Evolutionary conservation across 2,329 filamentous ascomycete genomes (phyloP).

Genomic region (Phoma sp.): DNA sequence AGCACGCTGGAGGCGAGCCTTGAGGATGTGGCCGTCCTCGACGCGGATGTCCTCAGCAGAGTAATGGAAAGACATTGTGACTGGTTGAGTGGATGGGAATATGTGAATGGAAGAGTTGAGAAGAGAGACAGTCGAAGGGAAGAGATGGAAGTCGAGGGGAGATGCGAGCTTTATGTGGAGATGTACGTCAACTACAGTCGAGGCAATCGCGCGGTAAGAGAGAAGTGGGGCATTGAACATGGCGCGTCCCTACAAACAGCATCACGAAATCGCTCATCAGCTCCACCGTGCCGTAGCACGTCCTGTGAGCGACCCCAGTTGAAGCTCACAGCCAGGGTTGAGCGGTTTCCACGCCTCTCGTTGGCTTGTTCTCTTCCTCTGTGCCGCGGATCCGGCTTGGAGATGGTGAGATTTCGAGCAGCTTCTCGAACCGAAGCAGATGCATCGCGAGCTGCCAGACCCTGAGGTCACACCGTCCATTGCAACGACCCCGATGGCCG

Average conservation of each 20-base stretch:
- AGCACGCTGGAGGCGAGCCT: conserved; percentile 49
- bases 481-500: conserved; percentile 2
- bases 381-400: conserved; percentile 19
- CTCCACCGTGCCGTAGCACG: conserved; percentile 5
- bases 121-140: conserved; percentile 1
- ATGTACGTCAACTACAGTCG: conserved; percentile 9
- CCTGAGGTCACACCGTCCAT: conserved; percentile 15
- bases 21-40: conserved; percentile 59
- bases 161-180: conserved; percentile 9
- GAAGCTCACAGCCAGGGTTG: conserved; percentile 4
- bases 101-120: neutral
- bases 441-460: conserved; percentile 9
- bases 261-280: conserved; percentile 17
- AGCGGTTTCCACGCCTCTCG: neutral
- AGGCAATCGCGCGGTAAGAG: conserved; percentile 11
- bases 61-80: conserved; percentile 55
- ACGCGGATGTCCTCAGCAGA: conserved; percentile 56
- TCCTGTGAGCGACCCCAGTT: conserved; percentile 11
- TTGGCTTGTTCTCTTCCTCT: neutral
- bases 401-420: conserved; percentile 3
- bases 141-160: conserved; percentile 1
- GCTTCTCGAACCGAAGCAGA: conserved; percentile 12
- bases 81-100: neutral
- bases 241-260: conserved; percentile 4
- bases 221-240: conserved; percentile 10